Base-by-base conservation (phyloP, 805 yeast species). In the Kazachstania kunashirensis region DNA sequence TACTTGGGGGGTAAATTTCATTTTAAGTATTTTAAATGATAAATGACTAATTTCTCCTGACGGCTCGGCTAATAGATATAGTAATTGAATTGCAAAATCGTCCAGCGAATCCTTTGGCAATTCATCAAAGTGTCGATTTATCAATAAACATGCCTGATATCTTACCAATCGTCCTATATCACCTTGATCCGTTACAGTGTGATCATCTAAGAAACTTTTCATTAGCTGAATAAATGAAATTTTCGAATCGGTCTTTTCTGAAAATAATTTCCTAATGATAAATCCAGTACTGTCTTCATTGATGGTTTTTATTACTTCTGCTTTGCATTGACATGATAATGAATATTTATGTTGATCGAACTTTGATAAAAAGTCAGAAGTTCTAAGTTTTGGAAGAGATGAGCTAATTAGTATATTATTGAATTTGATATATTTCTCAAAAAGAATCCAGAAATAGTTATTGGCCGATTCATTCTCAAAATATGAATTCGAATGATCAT, bases 101-200 rank as follows among this genome's bases (percentile, higher is more conserved):
- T 26, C 31, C 18, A 20, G 21, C 20, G 10, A 10, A 14, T 6
- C 2, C 8, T 24, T 12, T 11, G 25, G 24, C 2, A 34, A 34
- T 3, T 12, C n/a, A 6, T 30, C 28, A 14, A 48, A 26, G 43
- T 69, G 65, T 1, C 45, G 29, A 0, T 42, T 35, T 0, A 78
- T 53, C 2, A 75, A 48, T 5, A 46, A 25, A 2, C 81, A 52
- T 1, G 78, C 63, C 0, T 78, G 67, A 1, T 52, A 44, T 32
- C 97, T 62, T 1, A 85, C 71, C 47, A 75, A 70, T 32, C 84
- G 73, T 2, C 97, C 97, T n/a, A 86, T 88, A 60, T 88, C 97
- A 8, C 97, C 97, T 50, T 84, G 81, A 19, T 74, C 73, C 0
- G 89, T 82, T 2, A 71, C 61, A 0, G 94, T 74, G 53, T 86